A percentile compares a stretch with the other conserved stretches of the same genome.
Conservation (phyloP, 805 yeast species). For the Myxozyma neotropica region DNA sequence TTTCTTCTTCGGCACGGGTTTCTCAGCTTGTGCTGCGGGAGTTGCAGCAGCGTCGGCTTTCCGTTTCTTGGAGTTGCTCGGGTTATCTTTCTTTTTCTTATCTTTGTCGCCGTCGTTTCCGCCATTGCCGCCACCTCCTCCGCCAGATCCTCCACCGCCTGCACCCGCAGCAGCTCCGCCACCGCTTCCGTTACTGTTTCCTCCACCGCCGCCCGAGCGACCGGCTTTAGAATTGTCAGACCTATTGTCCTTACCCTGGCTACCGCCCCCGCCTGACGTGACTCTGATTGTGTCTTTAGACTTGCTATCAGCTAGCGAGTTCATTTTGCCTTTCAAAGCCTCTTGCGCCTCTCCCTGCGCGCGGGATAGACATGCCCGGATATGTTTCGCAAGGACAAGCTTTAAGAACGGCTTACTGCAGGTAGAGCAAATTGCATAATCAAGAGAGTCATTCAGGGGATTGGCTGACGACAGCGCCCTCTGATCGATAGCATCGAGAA, state of each 20-base stretch:
- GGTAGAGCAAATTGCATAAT: constrained; percentile 52
- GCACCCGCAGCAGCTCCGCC: constrained; percentile 22
- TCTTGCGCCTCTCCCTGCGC: constrained; percentile 32
- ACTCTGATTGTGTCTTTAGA: constrained; percentile 6
- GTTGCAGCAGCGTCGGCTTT: constrained; percentile 26
- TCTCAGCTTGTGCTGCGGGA: constrained; percentile 12
- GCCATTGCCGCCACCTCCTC: constrained; percentile 11
- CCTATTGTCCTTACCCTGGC: neutral
- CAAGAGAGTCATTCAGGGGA: constrained; percentile 47
- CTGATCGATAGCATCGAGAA: constrained; percentile 22
- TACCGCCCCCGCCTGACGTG: constrained; percentile 8
- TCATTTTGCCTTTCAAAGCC: neutral
- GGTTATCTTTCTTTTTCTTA: constrained; percentile 32
- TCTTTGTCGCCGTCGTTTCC: constrained; percentile 24
- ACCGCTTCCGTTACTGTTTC: neutral
- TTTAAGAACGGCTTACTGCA: constrained; percentile 53
- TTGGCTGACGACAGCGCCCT: constrained; percentile 33
- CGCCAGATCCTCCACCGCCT: neutral
- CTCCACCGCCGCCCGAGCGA: constrained; percentile 23
- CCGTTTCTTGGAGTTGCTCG: constrained; percentile 30
- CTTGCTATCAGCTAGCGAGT: neutral
- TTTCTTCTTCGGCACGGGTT: constrained; percentile 25
- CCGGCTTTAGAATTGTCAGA: constrained; percentile 20
- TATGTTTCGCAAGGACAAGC: constrained; percentile 46
- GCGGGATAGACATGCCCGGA: constrained; percentile 42